These are phyloP conservation scores for Ophiocordyceps camponoti-floridani DNA, from an alignment of 2,329 filamentous ascomycete genomes.

Conservation along the genomic window DNA sequence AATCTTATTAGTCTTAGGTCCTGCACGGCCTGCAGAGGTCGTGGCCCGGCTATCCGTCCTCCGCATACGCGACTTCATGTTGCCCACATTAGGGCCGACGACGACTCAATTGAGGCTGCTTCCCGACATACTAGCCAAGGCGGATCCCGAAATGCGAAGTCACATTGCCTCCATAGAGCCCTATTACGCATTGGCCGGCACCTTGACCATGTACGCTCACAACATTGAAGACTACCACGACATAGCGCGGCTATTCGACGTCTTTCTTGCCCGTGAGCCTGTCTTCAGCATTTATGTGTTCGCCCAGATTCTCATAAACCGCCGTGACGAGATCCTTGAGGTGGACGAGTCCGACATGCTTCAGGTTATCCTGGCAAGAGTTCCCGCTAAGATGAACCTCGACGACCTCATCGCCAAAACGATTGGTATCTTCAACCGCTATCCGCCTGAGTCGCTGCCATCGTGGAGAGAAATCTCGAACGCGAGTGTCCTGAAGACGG, in stretches of 20 bases:
- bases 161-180: conserved; percentile 70
- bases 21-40: conserved; percentile 37
- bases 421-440: conserved; percentile 38
- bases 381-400: conserved; percentile 65
- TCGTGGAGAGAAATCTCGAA: conserved; percentile 57
- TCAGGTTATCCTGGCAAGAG: conserved; percentile 70
- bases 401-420: conserved; percentile 58
- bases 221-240: conserved; percentile 81
- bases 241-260: conserved; percentile 84
- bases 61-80: conserved; percentile 94
- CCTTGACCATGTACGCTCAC: conserved; percentile 89
- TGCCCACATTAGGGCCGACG: conserved; percentile 68
- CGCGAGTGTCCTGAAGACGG: conserved; percentile 75
- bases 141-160: conserved; percentile 51
- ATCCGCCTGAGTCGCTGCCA: conserved; percentile 57
- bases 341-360: conserved; percentile 92
- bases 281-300: conserved; percentile 84
- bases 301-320: conserved; percentile 67
- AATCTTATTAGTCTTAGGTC: conserved; percentile 66
- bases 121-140: conserved; percentile 57
- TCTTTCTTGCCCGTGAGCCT: conserved; percentile 73
- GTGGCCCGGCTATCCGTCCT: conserved; percentile 73
- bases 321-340: conserved; percentile 69
- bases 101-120: conserved; percentile 75
- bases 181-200: conserved; percentile 86